Percentiles rank a stretch among this genome's conserved stretches.
Evolutionary conservation across 345 rosid species (phyloP).

Genomic region (Theobroma cacao): DNA sequence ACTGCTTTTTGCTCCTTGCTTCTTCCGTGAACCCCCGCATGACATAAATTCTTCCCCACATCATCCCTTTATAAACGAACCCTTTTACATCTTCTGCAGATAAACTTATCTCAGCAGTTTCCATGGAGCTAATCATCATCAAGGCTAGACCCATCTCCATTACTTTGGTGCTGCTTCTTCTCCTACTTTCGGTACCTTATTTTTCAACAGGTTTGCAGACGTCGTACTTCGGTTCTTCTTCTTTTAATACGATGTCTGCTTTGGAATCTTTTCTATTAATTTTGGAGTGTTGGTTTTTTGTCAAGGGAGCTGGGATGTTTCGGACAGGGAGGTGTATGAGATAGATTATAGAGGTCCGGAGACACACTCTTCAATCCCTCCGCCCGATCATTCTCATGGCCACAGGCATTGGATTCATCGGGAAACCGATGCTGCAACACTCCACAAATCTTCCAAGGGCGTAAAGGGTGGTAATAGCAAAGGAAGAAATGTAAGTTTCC

Average conservation of each 20-base stretch:
- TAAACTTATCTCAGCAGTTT: background rate
- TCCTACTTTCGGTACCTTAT: slow-evolving; percentile 11
- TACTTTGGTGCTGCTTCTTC: slow-evolving; percentile 8
- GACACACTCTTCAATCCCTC: slow-evolving; percentile 27
- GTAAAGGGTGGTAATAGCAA: background rate
- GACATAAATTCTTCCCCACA: background rate
- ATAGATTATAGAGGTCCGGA: slow-evolving; percentile 37
- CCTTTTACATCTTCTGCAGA: background rate
- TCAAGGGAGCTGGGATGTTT: background rate
- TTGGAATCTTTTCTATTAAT: background rate
- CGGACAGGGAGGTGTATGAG: slow-evolving; percentile 21
- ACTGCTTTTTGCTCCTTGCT: background rate
- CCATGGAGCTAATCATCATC: slow-evolving; percentile 11
- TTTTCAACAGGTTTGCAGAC: slow-evolving; percentile 14
- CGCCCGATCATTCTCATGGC: background rate
- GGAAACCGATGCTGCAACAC: too few relatives aligned
- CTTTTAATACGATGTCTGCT: too few relatives aligned
- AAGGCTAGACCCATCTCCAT: background rate
- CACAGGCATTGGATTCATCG: background rate
- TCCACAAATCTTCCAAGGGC: background rate
- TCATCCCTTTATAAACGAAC: background rate
- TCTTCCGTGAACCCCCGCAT: slow-evolving; percentile 10
- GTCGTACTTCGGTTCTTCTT: background rate
- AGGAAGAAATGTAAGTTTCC: slow-evolving; percentile 9
- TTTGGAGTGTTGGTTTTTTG: background rate